Evolutionary conservation across 176 grass and related monocot species (phyloP).

Genomic region (Carex kokanica): DNA sequence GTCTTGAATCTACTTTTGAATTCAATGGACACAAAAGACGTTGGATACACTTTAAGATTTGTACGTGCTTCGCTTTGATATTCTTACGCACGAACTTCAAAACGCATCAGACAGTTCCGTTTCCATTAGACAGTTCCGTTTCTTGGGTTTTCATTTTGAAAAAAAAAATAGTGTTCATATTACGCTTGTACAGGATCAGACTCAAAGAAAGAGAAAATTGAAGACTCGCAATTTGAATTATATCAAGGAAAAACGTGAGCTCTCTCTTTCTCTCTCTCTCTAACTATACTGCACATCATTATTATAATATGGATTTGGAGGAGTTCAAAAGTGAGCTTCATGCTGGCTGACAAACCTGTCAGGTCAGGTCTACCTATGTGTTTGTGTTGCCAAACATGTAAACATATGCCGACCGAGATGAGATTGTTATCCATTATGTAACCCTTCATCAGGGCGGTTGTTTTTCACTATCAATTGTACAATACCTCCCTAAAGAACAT

Average conservation of each 20-base stretch:
- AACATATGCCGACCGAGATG: background rate
- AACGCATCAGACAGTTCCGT: too few species aligned
- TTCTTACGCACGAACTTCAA: too few species aligned
- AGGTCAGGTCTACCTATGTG: background rate
- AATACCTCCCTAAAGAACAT: background rate
- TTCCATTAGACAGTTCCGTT: too few species aligned
- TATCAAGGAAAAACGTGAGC: constrained; percentile 21
- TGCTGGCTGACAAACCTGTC: background rate
- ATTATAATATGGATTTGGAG: background rate
- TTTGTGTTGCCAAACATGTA: background rate
- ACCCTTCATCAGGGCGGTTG: background rate
- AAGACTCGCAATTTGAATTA: constrained; percentile 1
- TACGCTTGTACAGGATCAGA: background rate
- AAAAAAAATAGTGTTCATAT: too few species aligned
- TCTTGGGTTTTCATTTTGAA: too few species aligned
- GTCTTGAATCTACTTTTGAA: too few species aligned
- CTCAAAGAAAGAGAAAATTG: constrained; percentile 24
- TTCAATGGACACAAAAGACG: too few species aligned
- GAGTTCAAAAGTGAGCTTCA: background rate
- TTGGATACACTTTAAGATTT: too few species aligned
- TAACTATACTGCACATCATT: background rate
- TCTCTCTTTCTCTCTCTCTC: background rate
- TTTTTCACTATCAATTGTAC: background rate
- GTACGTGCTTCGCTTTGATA: too few species aligned
- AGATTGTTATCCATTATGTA: background rate